phyloP scores from a whole-genome alignment of 306 rosid genomes.

The Herpetospermum pedunculosum region DNA sequence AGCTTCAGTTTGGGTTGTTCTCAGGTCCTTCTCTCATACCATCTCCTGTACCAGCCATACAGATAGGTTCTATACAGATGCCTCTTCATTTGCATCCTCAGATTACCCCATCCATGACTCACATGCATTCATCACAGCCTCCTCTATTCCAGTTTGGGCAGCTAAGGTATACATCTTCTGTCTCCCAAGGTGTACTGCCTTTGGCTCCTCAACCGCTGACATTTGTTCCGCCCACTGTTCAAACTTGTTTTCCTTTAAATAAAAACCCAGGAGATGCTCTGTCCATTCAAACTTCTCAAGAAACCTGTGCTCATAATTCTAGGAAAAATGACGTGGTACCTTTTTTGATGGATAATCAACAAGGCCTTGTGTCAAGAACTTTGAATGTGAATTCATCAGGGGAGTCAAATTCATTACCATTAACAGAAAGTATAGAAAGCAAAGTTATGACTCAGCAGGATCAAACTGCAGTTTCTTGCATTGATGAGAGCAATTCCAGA shows the following conservation, averaged over 20 bases:
- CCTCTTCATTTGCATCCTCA: conserved; percentile 88
- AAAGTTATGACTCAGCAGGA: conserved; percentile 32
- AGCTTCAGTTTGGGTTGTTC: conserved; percentile 96
- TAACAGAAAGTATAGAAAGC: conserved; percentile 30
- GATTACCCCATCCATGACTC: conserved; percentile 54
- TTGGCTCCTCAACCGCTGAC: conserved; percentile 69
- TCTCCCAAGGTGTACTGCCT: conserved; percentile 71
- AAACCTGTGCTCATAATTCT: conserved; percentile 26
- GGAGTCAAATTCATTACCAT: conserved; percentile 14
- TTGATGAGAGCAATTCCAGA: conserved; percentile 26
- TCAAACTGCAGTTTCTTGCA: conserved; percentile 24
- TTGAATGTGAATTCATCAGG: conserved; percentile 26
- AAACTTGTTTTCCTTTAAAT: conserved; percentile 42
- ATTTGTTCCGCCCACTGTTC: conserved; percentile 58
- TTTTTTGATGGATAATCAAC: conserved; percentile 34
- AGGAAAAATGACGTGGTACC: conserved; percentile 28
- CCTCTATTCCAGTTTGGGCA: conserved; percentile 98
- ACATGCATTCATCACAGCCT: conserved; percentile 68
- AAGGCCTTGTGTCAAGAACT: conserved; percentile 29
- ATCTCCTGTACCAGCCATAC: conserved; percentile 90
- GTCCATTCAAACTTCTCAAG: conserved; percentile 46
- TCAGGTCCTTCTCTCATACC: conserved; percentile 96
- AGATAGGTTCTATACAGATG: conserved; percentile 98
- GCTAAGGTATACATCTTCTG: conserved; percentile 66
- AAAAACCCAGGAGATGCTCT: conserved; percentile 42